Evolutionary conservation across 176 grass and related monocot species (phyloP).

Genomic region (Luzula sylvatica): DNA sequence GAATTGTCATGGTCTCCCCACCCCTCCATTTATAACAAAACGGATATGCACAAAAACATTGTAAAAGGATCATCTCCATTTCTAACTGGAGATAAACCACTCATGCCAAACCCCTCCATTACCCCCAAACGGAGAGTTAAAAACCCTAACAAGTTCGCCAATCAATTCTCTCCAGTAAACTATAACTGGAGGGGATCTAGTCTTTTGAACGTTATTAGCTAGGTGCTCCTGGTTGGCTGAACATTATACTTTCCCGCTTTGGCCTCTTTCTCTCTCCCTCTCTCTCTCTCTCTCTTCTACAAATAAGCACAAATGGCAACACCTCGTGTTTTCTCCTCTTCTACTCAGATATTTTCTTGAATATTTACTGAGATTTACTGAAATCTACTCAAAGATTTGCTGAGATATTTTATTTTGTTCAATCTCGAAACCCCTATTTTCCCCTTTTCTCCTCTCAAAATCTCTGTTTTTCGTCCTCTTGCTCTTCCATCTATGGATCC

Average conservation of each 20-base stretch:
- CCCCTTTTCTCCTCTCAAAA: not conserved
- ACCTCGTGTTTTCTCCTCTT: not conserved
- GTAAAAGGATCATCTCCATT: too few species aligned
- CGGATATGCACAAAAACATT: too few species aligned
- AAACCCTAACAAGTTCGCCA: not conserved
- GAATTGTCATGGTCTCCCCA: too few species aligned
- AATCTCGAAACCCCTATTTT: not conserved
- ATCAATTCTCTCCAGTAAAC: not conserved
- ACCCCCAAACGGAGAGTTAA: not conserved
- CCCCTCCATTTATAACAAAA: too few species aligned
- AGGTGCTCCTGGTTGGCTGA: not conserved
- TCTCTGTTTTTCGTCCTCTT: not conserved
- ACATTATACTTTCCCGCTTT: slow-evolving; percentile 30
- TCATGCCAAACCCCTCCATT: not conserved
- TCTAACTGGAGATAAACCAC: too few species aligned
- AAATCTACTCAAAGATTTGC: too few species aligned
- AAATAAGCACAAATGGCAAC: slow-evolving; percentile 9
- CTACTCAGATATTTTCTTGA: not conserved
- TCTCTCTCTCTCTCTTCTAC: not conserved
- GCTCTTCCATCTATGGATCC: slow-evolving; percentile 7
- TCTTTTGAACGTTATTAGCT: not conserved
- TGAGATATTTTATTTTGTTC: slow-evolving; percentile 5
- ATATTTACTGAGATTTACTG: too few species aligned
- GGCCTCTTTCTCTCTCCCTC: not conserved
- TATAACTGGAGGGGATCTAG: not conserved